Conservation (phyloP, 2,329 filamentous ascomycete genomes). For the Talaromyces marneffei region DNA sequence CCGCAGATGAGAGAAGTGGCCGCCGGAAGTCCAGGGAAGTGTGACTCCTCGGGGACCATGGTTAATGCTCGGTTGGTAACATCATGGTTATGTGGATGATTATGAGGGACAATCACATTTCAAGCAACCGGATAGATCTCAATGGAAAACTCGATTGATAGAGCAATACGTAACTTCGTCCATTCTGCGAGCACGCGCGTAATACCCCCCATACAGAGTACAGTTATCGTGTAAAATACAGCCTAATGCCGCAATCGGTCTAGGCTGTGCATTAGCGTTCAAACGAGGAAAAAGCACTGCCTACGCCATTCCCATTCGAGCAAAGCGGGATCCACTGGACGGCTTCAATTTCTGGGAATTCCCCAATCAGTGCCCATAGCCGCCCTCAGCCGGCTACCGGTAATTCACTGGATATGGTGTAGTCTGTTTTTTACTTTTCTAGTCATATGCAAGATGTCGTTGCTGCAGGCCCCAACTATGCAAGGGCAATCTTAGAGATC, state of each 20-base stretch:
- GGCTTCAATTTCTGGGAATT: neutral
- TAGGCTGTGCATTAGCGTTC: neutral
- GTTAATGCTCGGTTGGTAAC: neutral
- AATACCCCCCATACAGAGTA: no score
- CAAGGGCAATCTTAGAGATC: slow-evolving; percentile 17
- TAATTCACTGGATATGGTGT: neutral
- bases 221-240: neutral
- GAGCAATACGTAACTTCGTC: no score
- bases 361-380: neutral
- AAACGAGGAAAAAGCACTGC: neutral
- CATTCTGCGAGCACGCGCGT: no score
- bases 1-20: slow-evolving; percentile 5
- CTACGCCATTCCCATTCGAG: neutral
- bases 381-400: slow-evolving; percentile 4
- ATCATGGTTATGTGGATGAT: neutral
- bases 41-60: neutral
- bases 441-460: slow-evolving; percentile 25
- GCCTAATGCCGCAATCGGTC: neutral
- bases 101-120: neutral
- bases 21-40: neutral
- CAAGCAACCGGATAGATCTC: neutral
- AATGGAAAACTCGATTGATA: neutral
- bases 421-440: slow-evolving; percentile 7
- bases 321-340: neutral
- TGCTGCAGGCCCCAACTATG: slow-evolving; percentile 15